A percentile compares a stretch with the other conserved stretches of the same genome.
phyloP scores from a whole-genome alignment of 345 rosid genomes.

The Geranium brycei region DNA sequence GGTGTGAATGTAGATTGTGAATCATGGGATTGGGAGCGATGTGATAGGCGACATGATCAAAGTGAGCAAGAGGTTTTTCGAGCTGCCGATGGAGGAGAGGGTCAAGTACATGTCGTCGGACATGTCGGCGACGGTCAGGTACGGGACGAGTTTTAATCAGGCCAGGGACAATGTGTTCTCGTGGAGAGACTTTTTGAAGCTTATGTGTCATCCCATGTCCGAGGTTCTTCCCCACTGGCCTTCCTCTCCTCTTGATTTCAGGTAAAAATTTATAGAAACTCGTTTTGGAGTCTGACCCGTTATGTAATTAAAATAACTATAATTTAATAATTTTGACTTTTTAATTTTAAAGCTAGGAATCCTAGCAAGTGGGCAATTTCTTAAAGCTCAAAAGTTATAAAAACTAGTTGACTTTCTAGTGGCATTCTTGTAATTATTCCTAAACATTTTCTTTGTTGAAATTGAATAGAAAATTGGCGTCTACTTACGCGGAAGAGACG shows the following conservation, averaged over 20 bases:
- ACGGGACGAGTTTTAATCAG: conserved; percentile 88
- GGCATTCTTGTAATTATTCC: background rate
- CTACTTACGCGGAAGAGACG: conserved; percentile 54
- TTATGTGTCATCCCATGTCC: conserved; percentile 45
- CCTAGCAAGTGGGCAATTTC: background rate
- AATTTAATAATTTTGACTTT: no score
- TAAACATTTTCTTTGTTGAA: background rate
- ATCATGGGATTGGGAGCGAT: conserved; percentile 53
- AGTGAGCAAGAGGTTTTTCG: conserved; percentile 56
- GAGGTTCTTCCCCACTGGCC: conserved; percentile 69
- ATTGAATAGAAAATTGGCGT: conserved; percentile 44
- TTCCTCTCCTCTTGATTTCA: conserved; percentile 66
- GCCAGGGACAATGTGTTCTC: conserved; percentile 65
- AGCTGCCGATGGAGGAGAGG: conserved; percentile 59
- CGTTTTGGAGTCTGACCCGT: no score
- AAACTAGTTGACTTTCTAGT: background rate
- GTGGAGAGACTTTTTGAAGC: conserved; percentile 90
- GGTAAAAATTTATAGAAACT: conserved; percentile 20
- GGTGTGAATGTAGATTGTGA: conserved; percentile 41
- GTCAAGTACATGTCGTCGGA: conserved; percentile 68
- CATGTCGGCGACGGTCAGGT: conserved; percentile 57
- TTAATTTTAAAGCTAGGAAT: no score
- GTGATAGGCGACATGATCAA: conserved; percentile 46
- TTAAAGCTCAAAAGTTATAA: background rate
- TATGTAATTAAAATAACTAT: no score